phyloP scores from a whole-genome alignment of 2,329 filamentous ascomycete genomes.

The Curvularia spicifera region DNA sequence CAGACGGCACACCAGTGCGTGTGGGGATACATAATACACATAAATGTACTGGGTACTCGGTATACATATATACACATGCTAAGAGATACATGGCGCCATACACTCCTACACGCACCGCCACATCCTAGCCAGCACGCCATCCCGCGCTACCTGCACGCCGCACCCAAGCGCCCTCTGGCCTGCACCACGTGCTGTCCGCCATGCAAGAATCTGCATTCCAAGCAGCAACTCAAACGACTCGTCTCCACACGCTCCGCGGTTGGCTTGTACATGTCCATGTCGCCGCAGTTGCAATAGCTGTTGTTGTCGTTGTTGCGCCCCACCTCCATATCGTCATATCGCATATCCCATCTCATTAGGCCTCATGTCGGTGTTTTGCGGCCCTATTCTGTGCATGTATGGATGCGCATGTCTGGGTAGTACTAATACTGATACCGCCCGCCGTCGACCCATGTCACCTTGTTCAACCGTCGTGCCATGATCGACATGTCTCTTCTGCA shows the following conservation, averaged over 20 bases:
- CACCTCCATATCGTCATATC: slow-evolving; percentile 1
- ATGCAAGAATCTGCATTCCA: neutral
- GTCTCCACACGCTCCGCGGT: neutral
- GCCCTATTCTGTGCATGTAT: neutral
- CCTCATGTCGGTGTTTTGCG: slow-evolving; percentile 11
- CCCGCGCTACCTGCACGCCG: slow-evolving; percentile 2
- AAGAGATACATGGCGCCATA: neutral
- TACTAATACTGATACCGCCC: neutral
- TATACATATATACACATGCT: too few species aligned
- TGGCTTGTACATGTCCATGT: neutral
- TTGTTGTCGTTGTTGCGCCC: neutral
- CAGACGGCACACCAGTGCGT: too few species aligned
- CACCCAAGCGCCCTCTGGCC: neutral
- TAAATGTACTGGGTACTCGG: neutral
- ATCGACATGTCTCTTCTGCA: neutral
- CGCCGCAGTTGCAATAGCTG: neutral
- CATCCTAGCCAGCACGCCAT: neutral
- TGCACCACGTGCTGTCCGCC: neutral
- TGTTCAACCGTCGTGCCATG: neutral
- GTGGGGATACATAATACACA: too few species aligned
- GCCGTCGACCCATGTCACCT: neutral
- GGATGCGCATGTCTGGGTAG: neutral
- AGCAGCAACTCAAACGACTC: neutral
- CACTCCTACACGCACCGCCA: slow-evolving; percentile 5
- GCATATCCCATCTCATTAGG: slow-evolving; percentile 1